Evolutionary conservation across 352 stramenopile species (phyloP).

Genomic region (Globisporangium spiculum): DNA sequence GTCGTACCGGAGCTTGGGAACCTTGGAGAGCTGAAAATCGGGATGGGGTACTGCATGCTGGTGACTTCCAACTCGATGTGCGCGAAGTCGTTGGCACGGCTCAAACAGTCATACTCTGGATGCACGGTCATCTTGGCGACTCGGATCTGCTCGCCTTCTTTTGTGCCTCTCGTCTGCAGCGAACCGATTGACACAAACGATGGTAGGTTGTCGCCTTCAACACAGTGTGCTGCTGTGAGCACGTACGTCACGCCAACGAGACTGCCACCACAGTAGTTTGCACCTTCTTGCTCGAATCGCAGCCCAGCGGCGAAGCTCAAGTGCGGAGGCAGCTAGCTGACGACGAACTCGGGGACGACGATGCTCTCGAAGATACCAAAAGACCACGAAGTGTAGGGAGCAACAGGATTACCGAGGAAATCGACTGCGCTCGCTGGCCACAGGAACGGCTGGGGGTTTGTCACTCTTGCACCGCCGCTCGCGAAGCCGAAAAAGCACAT

Average conservation of each 20-base stretch:
- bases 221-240: conserved; percentile 4
- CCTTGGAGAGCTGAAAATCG: neutral
- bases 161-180: neutral
- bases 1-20: neutral
- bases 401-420: neutral
- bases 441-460: neutral
- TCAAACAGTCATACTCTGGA: neutral
- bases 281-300: neutral
- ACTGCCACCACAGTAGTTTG: conserved; percentile 6
- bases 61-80: neutral
- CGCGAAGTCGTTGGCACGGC: neutral
- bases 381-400: neutral
- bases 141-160: neutral
- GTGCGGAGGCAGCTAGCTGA: neutral
- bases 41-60: neutral
- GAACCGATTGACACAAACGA: neutral
- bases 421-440: neutral
- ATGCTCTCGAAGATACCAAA: neutral
- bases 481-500: neutral
- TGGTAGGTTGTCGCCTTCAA: neutral
- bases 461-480: neutral
- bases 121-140: neutral
- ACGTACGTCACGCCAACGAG: neutral
- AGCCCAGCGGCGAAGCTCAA: neutral
- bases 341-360: neutral